A percentile compares a stretch with the other conserved stretches of the same genome.
phyloP scores from a whole-genome alignment of 2,329 filamentous ascomycete species.

The Curvularia lunata region DNA sequence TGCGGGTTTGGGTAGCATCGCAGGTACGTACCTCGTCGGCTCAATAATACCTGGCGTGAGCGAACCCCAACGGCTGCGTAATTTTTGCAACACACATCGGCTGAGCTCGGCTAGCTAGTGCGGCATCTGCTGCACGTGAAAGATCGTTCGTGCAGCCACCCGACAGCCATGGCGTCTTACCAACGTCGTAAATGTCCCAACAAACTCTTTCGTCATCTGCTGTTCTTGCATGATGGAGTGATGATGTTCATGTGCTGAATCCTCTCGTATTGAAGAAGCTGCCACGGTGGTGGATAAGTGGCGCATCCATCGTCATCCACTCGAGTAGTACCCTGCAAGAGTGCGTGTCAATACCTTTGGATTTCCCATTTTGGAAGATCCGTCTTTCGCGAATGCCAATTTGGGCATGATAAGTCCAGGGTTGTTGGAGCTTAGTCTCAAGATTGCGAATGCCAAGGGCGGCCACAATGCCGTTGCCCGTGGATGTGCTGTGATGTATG shows the following conservation, averaged over 20 bases:
- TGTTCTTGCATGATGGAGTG: conserved; percentile 3
- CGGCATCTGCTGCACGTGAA: conserved; percentile 12
- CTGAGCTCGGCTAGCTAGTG: conserved; percentile 12
- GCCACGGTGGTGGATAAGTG: conserved; percentile 3
- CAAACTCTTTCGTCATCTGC: conserved; percentile 7
- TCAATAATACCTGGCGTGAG: conserved; percentile 4
- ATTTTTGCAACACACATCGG: conserved; percentile 10
- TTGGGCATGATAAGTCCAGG: background rate
- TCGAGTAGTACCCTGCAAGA: conserved; percentile 7
- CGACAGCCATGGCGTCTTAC: conserved; percentile 2
- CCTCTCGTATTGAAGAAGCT: background rate
- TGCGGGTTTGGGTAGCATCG: conserved; percentile 14
- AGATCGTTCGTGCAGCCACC: conserved; percentile 7
- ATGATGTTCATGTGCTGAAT: background rate
- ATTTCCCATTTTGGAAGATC: background rate
- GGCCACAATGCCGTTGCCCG: background rate
- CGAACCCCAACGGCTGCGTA: conserved; percentile 3
- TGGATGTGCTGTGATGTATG: conserved; percentile 5
- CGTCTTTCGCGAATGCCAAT: conserved; percentile 1
- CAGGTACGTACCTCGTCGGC: conserved; percentile 11
- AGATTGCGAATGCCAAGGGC: background rate
- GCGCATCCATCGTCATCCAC: conserved; percentile 1
- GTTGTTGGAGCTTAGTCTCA: background rate
- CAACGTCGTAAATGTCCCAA: conserved; percentile 4
- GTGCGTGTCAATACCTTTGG: conserved; percentile 9